Conservation (phyloP, 75 land plant genomes). For the Picea sitchensis region DNA sequence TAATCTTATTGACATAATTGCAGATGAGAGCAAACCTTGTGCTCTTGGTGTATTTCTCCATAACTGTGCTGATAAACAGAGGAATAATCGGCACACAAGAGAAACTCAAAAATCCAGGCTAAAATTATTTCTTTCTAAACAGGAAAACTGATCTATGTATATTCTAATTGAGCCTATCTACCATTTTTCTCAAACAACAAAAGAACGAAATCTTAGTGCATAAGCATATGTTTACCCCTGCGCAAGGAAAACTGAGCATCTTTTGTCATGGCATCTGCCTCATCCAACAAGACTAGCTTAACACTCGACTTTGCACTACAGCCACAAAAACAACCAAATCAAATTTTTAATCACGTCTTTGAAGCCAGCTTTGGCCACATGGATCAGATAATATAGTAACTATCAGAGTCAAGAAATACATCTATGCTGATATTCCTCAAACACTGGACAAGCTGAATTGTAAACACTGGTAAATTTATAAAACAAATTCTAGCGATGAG, state of each 20-base stretch:
- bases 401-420: neutral
- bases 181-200: conserved; percentile 11
- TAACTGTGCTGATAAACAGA: conserved; percentile 44
- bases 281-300: conserved; percentile 86
- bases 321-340: neutral
- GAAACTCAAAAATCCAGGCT: neutral
- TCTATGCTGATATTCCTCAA: neutral
- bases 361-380: too few species aligned
- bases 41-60: conserved; percentile 94
- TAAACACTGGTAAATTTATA: neutral
- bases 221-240: conserved; percentile 49
- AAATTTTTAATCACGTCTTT: too few species aligned
- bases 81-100: conserved; percentile 11
- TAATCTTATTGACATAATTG: conserved; percentile 96
- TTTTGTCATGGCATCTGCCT: conserved; percentile 99
- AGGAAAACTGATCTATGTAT: neutral
- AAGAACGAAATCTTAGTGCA: neutral
- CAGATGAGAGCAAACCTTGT: conserved; percentile 96
- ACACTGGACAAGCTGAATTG: neutral
- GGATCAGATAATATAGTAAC: neutral
- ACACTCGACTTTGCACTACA: conserved; percentile 71
- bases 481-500: neutral
- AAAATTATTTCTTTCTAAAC: neutral
- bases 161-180: neutral
- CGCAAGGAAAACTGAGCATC: conserved; percentile 98